A percentile compares a stretch with the other conserved stretches of the same genome.
phyloP scores from a whole-genome alignment of 345 rosid genomes.

The Trapa incisa region DNA sequence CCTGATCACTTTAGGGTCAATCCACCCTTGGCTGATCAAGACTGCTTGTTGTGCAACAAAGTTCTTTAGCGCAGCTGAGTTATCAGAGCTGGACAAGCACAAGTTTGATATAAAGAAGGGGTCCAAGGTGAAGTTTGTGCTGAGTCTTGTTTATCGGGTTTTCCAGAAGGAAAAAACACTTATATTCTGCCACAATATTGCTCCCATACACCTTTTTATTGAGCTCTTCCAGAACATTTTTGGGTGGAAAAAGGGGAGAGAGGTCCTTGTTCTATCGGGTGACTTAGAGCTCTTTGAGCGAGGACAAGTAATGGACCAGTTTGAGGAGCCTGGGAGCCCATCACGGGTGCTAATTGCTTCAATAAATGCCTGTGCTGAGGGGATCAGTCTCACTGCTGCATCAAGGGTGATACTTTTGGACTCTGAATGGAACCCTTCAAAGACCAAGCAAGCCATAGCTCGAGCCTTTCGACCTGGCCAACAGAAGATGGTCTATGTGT shows the following conservation, averaged over 20 bases:
- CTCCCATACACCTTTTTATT: conserved; percentile 55
- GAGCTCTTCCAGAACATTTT: conserved; percentile 62
- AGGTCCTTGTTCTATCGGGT: conserved; percentile 63
- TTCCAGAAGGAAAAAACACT: conserved; percentile 62
- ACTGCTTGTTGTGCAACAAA: conserved; percentile 54
- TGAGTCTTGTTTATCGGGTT: conserved; percentile 69
- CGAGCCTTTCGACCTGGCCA: conserved; percentile 90
- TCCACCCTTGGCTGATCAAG: conserved; percentile 74
- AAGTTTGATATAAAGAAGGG: conserved; percentile 53
- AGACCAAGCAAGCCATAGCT: conserved; percentile 90
- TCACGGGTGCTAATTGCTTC: conserved; percentile 70
- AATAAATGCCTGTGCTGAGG: conserved; percentile 92
- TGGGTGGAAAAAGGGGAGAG: conserved; percentile 65
- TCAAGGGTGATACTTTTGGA: conserved; percentile 73
- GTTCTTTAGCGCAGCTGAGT: conserved; percentile 37
- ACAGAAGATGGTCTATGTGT: conserved; percentile 77
- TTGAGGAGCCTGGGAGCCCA: conserved; percentile 57
- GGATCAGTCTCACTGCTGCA: conserved; percentile 92
- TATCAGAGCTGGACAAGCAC: conserved; percentile 41
- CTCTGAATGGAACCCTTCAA: conserved; percentile 92
- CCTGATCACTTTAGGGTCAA: conserved; percentile 71
- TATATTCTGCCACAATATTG: conserved; percentile 89
- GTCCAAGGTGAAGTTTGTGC: conserved; percentile 82
- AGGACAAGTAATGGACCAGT: conserved; percentile 68
- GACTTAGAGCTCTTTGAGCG: conserved; percentile 83